phyloP scores from a whole-genome alignment of 2,329 filamentous ascomycete species.

The Paecilomyces sp. region DNA sequence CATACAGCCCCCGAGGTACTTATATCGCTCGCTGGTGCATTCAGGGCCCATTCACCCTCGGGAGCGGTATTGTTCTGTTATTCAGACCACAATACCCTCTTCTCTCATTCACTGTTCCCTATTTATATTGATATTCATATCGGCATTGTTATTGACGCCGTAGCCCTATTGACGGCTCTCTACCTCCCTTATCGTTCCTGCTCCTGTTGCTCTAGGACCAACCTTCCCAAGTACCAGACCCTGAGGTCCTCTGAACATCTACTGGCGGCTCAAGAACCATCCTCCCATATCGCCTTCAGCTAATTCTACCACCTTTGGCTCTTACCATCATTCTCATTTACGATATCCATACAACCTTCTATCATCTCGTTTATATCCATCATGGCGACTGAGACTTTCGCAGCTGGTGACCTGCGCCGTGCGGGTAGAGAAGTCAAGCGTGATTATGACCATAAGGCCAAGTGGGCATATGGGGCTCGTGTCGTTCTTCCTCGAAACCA shows the following conservation, averaged over 20 bases:
- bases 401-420: constrained; percentile 48
- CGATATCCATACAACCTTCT: not conserved
- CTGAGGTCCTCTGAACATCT: not conserved
- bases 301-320: not conserved
- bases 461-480: constrained; percentile 32
- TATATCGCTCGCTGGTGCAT: not conserved
- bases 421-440: constrained; percentile 43
- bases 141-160: not conserved
- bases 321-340: not conserved
- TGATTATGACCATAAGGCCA: constrained; percentile 30
- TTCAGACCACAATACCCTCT: not conserved
- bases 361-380: not conserved
- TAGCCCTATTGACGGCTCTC: not conserved
- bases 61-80: not conserved
- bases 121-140: too few species aligned
- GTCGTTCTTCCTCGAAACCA: constrained; percentile 5
- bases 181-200: not conserved
- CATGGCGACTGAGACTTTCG: constrained; percentile 29
- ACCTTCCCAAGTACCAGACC: not conserved
- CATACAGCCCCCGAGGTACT: not conserved
- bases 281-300: not conserved
- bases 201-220: not conserved
- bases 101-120: not conserved
- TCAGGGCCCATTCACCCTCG: not conserved
- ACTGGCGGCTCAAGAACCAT: not conserved